phyloP scores from a whole-genome alignment of 306 rosid genomes.

The Cicer bijugum region DNA sequence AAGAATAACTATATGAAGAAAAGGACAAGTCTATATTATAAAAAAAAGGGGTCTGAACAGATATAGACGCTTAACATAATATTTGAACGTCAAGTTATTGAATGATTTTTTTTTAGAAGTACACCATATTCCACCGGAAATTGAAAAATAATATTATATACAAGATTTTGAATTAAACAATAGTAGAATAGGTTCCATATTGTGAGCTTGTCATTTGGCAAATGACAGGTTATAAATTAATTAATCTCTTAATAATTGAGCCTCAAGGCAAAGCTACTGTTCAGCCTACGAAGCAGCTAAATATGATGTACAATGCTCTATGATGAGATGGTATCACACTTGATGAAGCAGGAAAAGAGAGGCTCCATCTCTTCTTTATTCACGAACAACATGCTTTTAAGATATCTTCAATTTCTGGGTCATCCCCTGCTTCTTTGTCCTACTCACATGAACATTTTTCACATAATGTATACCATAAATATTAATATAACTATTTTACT shows the following conservation, averaged over 20 bases:
- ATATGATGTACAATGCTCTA: conserved; percentile 35
- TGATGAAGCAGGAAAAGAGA: conserved; percentile 25
- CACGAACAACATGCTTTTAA: conserved; percentile 74
- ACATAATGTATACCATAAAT: conserved; percentile 7
- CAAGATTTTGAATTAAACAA: conserved; percentile 21
- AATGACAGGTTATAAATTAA: background rate
- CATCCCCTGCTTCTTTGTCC: conserved; percentile 99
- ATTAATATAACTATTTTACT: conserved; percentile 25
- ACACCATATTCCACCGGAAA: background rate
- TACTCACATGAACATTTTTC: conserved; percentile 41
- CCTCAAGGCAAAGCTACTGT: conserved; percentile 23
- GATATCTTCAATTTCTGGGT: conserved; percentile 81
- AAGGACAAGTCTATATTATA: background rate
- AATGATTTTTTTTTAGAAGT: background rate
- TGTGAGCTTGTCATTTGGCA: conserved; percentile 13
- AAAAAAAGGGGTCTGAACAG: background rate
- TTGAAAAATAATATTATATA: conserved; percentile 19
- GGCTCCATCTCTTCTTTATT: conserved; percentile 25
- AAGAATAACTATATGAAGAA: background rate
- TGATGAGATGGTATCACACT: background rate
- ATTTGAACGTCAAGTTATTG: background rate
- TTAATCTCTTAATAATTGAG: conserved; percentile 17
- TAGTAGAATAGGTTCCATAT: conserved; percentile 18
- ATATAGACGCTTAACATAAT: background rate
- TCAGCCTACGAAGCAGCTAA: conserved; percentile 40